Base-by-base conservation (phyloP, 2,329 filamentous ascomycete species). In the Cladosporium sp. region DNA sequence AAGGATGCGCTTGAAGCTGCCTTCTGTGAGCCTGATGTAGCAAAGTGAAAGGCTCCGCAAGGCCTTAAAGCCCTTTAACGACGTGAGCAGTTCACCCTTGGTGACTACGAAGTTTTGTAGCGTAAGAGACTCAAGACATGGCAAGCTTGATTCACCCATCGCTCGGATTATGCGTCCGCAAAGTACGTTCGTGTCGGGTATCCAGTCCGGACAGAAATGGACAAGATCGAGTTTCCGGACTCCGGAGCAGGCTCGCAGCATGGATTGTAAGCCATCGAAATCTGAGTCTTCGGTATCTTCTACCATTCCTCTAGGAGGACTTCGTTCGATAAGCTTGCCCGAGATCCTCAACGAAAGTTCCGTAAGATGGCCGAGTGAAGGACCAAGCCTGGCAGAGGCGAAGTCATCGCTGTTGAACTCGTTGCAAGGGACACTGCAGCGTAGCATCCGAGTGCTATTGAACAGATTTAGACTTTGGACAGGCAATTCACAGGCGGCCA, bases 321-420 rank as follows among this genome's bases (percentile, higher is more conserved):
- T 38, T 4, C 7, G 27, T 3, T 44, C 12, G 30, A 45, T 7
- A 2, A 8, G 3, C 3, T 13, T 17, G 19, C 15, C 32, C n/a
- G 43, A 45, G 20, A 45, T 18, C 7, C 43, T 45, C 43, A 45
- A 18, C 2, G 43, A 45, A 7, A 45, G 32, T 13, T 38, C 32
- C 15, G 32, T 37, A 7, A 45, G 20, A 8, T 37, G 43, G 43
- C 32, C n/a, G 19, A 45, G 43, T 8, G 43, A 45, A 12, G 4
- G 8, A 27, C 4, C 32, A 29, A 45, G 20, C 20, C 43, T 45
- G 7, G 2, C 32, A 27, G 32, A 27, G 2, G 32, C 30, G 43
- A 45, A 37, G 20, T 45, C 30, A 9, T 37, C 12, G 20, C 7
- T 18, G 22, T 37, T 13, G 20, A 45, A 18, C 43, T 45, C 32